Evolutionary conservation across 2,329 filamentous ascomycete genomes (phyloP).

Genomic region (Aspergillus caelatus): DNA sequence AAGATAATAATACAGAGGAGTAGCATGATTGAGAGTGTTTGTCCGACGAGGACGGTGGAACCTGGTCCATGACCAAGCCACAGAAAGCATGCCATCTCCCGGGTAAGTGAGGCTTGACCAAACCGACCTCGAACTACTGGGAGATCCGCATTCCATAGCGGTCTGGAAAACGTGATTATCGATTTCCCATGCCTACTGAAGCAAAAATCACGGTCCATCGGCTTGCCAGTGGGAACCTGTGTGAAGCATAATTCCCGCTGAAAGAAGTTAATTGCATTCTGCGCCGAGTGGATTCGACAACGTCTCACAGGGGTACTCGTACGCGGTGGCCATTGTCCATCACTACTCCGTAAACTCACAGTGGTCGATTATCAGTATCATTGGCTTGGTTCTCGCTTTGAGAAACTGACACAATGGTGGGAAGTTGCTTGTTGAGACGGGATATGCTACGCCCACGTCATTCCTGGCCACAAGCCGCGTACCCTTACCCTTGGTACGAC

Average conservation of each 20-base stretch:
- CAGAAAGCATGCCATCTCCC: conserved; percentile 2
- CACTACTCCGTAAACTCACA: neutral
- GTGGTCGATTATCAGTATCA: neutral
- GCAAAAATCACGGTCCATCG: neutral
- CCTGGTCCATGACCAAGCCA: conserved; percentile 3
- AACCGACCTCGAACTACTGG: neutral
- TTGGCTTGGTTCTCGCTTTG: neutral
- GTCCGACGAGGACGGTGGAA: neutral
- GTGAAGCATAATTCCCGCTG: neutral
- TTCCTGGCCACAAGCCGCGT: conserved; percentile 1
- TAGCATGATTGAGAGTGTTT: neutral
- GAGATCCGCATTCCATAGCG: conserved; percentile 1
- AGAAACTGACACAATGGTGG: neutral
- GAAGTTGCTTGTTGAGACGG: neutral
- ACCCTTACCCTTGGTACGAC: neutral
- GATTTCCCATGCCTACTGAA: neutral
- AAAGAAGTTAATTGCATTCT: neutral
- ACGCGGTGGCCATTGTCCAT: neutral
- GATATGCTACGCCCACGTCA: conserved; percentile 9
- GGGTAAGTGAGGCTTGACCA: neutral
- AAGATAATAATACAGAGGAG: neutral
- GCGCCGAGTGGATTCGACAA: neutral
- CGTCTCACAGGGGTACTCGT: neutral
- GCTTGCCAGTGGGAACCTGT: neutral
- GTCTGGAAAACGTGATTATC: neutral